Evolutionary conservation across 2,329 filamentous ascomycete genomes (phyloP).

Genomic region (Ilyonectria sp.): DNA sequence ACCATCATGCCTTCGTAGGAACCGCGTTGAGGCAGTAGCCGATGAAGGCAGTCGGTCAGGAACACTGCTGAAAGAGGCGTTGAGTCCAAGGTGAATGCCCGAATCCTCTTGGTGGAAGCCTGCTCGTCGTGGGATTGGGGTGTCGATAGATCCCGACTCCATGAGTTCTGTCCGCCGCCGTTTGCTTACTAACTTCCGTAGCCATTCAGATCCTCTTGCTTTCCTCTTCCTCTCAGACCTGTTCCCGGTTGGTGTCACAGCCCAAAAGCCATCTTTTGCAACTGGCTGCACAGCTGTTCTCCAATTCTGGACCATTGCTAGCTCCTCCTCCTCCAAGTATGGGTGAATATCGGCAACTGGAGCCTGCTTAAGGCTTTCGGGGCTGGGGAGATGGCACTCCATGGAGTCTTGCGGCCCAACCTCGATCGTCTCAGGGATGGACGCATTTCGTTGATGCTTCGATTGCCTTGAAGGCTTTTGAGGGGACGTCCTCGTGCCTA

Average conservation of each 20-base stretch:
- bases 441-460: slow-evolving; percentile 31
- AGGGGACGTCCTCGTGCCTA: slow-evolving; percentile 35
- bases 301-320: slow-evolving; percentile 54
- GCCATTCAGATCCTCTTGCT: slow-evolving; percentile 50
- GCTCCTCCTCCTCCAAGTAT: slow-evolving; percentile 51
- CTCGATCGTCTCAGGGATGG: slow-evolving; percentile 37
- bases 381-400: slow-evolving; percentile 60
- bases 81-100: not conserved
- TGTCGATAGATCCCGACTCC: slow-evolving; percentile 42
- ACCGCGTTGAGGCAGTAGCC: slow-evolving; percentile 11
- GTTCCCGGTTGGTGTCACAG: slow-evolving; percentile 34
- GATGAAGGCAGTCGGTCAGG: slow-evolving; percentile 39
- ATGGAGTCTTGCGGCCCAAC: slow-evolving; percentile 38
- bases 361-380: slow-evolving; percentile 57
- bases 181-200: slow-evolving; percentile 51
- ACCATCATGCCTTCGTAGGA: not conserved
- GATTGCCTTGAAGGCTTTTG: slow-evolving; percentile 34
- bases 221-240: slow-evolving; percentile 45
- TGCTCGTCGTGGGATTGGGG: slow-evolving; percentile 33
- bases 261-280: slow-evolving; percentile 42
- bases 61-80: slow-evolving; percentile 40
- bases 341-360: slow-evolving; percentile 47
- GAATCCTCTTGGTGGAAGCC: slow-evolving; percentile 8
- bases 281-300: slow-evolving; percentile 43
- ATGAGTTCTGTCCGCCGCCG: slow-evolving; percentile 43